Evolutionary conservation across 768 basidiomycete species (phyloP).

Genomic region (Auricularia sp.): DNA sequence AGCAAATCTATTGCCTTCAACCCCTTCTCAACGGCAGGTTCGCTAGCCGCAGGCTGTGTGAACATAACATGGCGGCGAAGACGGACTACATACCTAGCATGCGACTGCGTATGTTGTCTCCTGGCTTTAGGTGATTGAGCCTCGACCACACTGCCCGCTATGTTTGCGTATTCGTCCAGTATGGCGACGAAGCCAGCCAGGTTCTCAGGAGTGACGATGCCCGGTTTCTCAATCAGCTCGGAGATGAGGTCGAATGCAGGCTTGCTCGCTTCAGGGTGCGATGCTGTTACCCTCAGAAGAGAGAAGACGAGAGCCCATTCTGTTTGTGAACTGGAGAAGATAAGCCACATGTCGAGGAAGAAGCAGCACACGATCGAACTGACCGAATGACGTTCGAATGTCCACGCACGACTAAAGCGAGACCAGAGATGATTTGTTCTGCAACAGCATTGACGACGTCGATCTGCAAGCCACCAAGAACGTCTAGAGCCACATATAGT

Average conservation of each 20-base stretch:
- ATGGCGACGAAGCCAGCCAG: conserved; percentile 69
- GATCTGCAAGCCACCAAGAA: conserved; percentile 71
- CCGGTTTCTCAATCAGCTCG: conserved; percentile 47
- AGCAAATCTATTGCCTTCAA: conserved; percentile 74
- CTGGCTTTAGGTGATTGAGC: conserved; percentile 27
- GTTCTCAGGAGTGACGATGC: conserved; percentile 62
- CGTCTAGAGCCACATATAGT: conserved; percentile 87
- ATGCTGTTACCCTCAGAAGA: conserved; percentile 73
- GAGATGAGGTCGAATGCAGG: conserved; percentile 71
- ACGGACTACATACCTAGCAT: neutral
- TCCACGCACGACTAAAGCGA: conserved; percentile 68
- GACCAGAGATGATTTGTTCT: conserved; percentile 77
- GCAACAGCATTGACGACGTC: conserved; percentile 73
- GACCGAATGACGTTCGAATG: conserved; percentile 65
- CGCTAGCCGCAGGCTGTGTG: conserved; percentile 31
- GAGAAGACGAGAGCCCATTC: conserved; percentile 95
- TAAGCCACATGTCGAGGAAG: too few species aligned
- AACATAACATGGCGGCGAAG: conserved; percentile 1
- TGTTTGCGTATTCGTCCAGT: conserved; percentile 77
- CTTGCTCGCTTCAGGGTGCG: conserved; percentile 80
- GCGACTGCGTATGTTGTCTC: conserved; percentile 33
- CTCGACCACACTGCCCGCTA: conserved; percentile 47
- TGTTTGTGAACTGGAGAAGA: conserved; percentile 59
- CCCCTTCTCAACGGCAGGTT: conserved; percentile 71
- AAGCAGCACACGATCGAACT: neutral